Conservation (phyloP, 345 rosid genomes). For the Hibiscus syriacus region DNA sequence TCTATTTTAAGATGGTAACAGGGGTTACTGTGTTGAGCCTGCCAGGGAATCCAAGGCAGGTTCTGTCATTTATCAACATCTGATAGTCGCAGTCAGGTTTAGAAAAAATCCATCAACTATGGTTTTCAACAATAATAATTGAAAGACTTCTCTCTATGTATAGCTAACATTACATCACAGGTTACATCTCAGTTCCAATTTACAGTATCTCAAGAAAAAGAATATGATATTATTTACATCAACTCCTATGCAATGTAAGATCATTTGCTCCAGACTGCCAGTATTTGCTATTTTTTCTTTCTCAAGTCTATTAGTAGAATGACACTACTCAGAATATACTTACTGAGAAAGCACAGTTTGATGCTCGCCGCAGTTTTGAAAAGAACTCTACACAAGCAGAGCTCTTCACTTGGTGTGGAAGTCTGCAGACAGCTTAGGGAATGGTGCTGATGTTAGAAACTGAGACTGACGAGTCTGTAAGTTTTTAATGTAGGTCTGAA, state of each 20-base stretch:
- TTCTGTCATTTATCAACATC: background rate
- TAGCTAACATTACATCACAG: background rate
- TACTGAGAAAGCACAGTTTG: slow-evolving; percentile 11
- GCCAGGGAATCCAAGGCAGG: too few species aligned
- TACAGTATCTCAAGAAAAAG: slow-evolving; percentile 6
- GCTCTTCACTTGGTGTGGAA: slow-evolving; percentile 12
- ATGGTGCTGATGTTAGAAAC: slow-evolving; percentile 14
- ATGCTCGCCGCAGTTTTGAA: background rate
- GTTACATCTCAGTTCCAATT: slow-evolving; percentile 5
- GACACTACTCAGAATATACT: background rate
- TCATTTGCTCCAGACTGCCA: background rate
- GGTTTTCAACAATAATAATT: background rate
- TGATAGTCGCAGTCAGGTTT: background rate
- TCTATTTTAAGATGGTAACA: too few species aligned
- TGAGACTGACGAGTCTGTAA: slow-evolving; percentile 48
- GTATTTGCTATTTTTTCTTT: background rate
- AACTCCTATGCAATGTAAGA: background rate
- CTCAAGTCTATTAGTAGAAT: background rate
- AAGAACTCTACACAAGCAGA: slow-evolving; percentile 14
- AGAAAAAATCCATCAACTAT: background rate
- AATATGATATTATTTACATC: slow-evolving; percentile 8
- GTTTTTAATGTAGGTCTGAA: slow-evolving; percentile 45
- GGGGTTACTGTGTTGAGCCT: too few species aligned
- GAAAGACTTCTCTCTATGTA: background rate
- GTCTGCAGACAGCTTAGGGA: slow-evolving; percentile 11